phyloP scores from a whole-genome alignment of 208 protist species.

The Acanthamoeba quina region DNA sequence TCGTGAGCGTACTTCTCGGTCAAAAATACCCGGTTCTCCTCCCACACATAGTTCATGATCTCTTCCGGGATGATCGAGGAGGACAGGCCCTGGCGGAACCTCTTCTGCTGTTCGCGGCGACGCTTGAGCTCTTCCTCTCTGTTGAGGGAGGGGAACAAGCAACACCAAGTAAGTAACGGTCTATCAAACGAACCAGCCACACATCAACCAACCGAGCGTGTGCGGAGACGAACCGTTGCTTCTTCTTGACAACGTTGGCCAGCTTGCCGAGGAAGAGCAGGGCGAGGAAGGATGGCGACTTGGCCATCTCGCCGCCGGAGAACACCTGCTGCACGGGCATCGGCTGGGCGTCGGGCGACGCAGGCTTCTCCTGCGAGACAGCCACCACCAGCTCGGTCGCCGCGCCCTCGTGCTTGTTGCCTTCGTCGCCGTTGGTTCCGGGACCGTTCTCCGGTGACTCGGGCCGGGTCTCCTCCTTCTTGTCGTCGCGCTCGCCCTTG shows the following conservation, averaged over 20 bases:
- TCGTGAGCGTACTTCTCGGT: slow-evolving; percentile 72
- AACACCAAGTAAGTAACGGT: too few species aligned
- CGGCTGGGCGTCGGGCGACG: slow-evolving; percentile 14
- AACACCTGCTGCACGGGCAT: not conserved
- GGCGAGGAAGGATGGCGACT: slow-evolving; percentile 64
- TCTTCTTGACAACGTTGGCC: not conserved
- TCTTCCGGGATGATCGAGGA: slow-evolving; percentile 44
- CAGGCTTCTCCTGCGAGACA: not conserved
- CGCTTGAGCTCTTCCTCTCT: slow-evolving; percentile 65
- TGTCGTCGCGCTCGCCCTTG: not conserved
- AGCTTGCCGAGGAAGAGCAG: slow-evolving; percentile 71
- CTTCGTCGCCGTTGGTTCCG: not conserved
- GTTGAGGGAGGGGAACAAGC: not conserved
- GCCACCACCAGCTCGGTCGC: not conserved
- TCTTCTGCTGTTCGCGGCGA: slow-evolving; percentile 10
- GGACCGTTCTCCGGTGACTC: not conserved
- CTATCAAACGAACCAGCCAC: not conserved
- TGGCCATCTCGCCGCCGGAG: slow-evolving; percentile 61
- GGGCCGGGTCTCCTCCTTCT: not conserved
- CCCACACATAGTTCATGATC: slow-evolving; percentile 60
- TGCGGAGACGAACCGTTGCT: slow-evolving; percentile 1
- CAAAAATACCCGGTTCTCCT: slow-evolving; percentile 66
- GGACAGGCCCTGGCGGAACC: not conserved
- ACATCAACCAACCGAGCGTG: too few species aligned
- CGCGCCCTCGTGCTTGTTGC: not conserved